phyloP scores from a whole-genome alignment of 768 basidiomycete genomes.

The Russula sp. region DNA sequence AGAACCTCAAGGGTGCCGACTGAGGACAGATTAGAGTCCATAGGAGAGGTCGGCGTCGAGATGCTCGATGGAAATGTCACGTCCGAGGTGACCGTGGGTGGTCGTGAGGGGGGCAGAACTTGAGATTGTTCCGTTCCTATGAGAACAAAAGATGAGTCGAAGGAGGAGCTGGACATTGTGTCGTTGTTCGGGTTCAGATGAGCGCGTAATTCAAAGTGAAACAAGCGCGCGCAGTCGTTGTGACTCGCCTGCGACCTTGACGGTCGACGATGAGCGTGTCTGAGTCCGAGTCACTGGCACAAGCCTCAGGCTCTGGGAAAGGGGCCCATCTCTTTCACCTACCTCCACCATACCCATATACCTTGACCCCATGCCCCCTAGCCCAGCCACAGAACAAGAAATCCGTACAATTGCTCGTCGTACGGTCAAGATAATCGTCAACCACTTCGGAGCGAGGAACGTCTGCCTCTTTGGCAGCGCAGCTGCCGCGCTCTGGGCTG shows the following conservation, averaged over 20 bases:
- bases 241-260: too few species aligned
- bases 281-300: not conserved
- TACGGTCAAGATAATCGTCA: not conserved
- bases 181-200: too few species aligned
- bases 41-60: constrained; percentile 13
- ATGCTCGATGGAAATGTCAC: constrained; percentile 15
- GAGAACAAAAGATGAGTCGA: constrained; percentile 13
- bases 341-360: not conserved
- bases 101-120: constrained; percentile 2
- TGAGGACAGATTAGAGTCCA: constrained; percentile 12
- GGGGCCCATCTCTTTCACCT: not conserved
- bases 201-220: not conserved
- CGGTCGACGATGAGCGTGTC: not conserved
- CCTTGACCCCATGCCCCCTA: not conserved
- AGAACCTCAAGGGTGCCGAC: constrained; percentile 8
- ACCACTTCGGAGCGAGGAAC: not conserved
- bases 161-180: constrained; percentile 1
- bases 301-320: not conserved
- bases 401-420: constrained; percentile 5
- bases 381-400: not conserved
- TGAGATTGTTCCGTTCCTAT: constrained; percentile 11
- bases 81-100: constrained; percentile 10
- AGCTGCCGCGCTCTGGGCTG: constrained; percentile 1
- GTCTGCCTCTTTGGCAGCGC: constrained; percentile 12
- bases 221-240: not conserved